Base-by-base conservation (phyloP, 768 basidiomycete genomes). In the Peribolospora kevripleyi region DNA sequence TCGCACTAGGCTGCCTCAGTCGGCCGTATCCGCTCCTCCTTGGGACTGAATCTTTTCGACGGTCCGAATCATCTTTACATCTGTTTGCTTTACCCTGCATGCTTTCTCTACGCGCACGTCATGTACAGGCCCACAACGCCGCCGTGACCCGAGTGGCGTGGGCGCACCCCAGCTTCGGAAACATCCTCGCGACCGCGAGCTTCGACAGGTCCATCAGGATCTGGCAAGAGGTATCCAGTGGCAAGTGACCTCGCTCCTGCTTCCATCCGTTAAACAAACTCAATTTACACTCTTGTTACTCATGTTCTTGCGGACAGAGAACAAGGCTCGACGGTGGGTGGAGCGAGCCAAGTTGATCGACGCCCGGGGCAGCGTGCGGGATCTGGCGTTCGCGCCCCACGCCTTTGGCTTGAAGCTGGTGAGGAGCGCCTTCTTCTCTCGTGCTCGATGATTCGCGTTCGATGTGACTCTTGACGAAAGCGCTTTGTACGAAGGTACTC, bases 91-190 rank as follows among this genome's bases (percentile, higher is more conserved):
- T 25, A 25, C 25, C 25, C 25, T 25, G 25, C 25, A 25, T 25
- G 25, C 1, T 25, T 25, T 25, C 25, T 25, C 25, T 25, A 25
- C 25, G 25, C 25, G 25, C 25, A 25, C 25, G 25, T 25, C 25
- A 25, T 25, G 25, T 25, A 25, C 25, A 91, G 84, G 91, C 90
- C n/a, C 90, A 95, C 65, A 86, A 91, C 62, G 87, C 87, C 11
- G 78, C 90, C 0, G 74, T 93, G 43, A 77, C 85, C 6, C 80
- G 75, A 65, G 61, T 93, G 10, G 76, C 76, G 53, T 97, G 87
- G 84, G 86, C 86, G 1, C 87, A 90, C 64, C 87, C 91, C 4
- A 81, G 88, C 66, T 88, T 87, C 57, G 90, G 87, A 4, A 76
- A 78, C 2, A 76, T 93, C 53, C 71, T 97, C 54, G 86, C 86